Conservation (phyloP, 495 filamentous ascomycete genomes). For the Daldinia decipiens region DNA sequence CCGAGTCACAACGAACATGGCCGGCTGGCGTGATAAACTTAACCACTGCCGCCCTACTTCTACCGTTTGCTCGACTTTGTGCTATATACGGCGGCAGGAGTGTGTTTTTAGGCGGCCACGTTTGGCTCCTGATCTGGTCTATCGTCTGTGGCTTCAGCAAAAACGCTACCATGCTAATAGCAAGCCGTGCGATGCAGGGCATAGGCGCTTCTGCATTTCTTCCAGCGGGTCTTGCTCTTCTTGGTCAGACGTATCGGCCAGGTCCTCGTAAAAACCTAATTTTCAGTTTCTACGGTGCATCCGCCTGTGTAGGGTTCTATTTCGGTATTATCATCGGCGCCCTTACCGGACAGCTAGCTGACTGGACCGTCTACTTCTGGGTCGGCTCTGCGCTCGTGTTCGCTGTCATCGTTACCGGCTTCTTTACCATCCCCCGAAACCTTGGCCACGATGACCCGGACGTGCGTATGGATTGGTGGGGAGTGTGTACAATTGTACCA, state of each 20-base stretch:
- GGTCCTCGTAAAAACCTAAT: constrained; percentile 88
- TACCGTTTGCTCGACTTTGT: constrained; percentile 79
- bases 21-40: constrained; percentile 82
- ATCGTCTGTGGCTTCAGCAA: constrained; percentile 77
- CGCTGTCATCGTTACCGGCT: constrained; percentile 61
- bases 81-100: constrained; percentile 82
- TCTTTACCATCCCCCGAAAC: constrained; percentile 75
- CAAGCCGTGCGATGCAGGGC: constrained; percentile 81
- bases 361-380: constrained; percentile 85
- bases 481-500: constrained; percentile 68
- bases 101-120: constrained; percentile 72
- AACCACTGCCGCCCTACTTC: constrained; percentile 75
- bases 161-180: constrained; percentile 76
- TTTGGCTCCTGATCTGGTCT: constrained; percentile 79
- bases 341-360: constrained; percentile 67
- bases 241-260: constrained; percentile 83
- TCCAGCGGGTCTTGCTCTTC: constrained; percentile 79
- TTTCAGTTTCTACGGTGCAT: constrained; percentile 82
- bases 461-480: constrained; percentile 74
- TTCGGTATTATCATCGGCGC: constrained; percentile 84
- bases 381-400: constrained; percentile 68
- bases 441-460: constrained; percentile 53
- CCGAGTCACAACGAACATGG: constrained; percentile 74
- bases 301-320: constrained; percentile 83
- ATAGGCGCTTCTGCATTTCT: constrained; percentile 81